phyloP scores from a whole-genome alignment of 1,284 basidiomycete species.

The Heterobasidion occidentale region DNA sequence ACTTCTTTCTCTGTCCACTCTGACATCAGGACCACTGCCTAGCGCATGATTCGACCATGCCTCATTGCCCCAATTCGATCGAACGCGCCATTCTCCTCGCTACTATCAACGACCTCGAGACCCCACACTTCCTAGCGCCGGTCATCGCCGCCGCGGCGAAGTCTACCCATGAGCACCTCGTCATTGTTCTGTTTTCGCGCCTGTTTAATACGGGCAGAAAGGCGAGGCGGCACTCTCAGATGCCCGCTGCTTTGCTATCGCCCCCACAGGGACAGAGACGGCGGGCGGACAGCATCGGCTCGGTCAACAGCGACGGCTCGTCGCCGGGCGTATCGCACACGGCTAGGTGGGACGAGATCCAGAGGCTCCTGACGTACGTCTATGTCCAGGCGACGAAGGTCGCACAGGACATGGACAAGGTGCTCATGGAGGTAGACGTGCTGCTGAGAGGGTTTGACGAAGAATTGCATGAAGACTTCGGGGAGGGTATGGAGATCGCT shows the following conservation, averaged over 20 bases:
- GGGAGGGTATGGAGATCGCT: constrained; percentile 32
- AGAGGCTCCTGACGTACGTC: constrained; percentile 60
- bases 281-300: constrained; percentile 2
- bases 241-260: not conserved
- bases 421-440: constrained; percentile 66
- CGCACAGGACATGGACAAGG: constrained; percentile 55
- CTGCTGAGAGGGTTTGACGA: constrained; percentile 45
- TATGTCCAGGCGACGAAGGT: constrained; percentile 69
- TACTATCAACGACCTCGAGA: constrained; percentile 36
- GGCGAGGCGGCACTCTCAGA: constrained; percentile 6
- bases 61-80: constrained; percentile 10
- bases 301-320: constrained; percentile 3
- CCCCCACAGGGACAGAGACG: not conserved
- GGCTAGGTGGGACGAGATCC: constrained; percentile 48
- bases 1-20: not conserved
- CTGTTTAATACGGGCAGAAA: constrained; percentile 34
- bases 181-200: constrained; percentile 55
- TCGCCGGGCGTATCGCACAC: constrained; percentile 36
- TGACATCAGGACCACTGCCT: not conserved
- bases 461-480: constrained; percentile 20
- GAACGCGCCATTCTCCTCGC: constrained; percentile 41
- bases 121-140: constrained; percentile 45
- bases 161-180: constrained; percentile 39
- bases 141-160: constrained; percentile 41
- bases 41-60: constrained; percentile 9